phyloP scores from a whole-genome alignment of 2,329 filamentous ascomycete species.

The Geosmithia putterillii region DNA sequence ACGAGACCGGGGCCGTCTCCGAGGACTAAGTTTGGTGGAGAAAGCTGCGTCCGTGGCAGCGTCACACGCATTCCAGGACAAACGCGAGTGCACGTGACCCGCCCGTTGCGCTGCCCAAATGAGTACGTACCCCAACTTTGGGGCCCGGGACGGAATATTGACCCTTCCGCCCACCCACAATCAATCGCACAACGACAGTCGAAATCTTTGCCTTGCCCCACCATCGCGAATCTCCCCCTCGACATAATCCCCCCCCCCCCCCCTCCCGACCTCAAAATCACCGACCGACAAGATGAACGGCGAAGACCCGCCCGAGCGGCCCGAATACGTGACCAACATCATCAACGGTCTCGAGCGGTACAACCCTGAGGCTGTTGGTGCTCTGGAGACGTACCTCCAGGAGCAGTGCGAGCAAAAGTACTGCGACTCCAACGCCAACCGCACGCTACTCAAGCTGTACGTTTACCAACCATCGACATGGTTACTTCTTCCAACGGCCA shows the following conservation, averaged over 20 bases:
- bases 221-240: slow-evolving; percentile 22
- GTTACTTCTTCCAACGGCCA: not conserved
- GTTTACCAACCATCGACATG: slow-evolving; percentile 27
- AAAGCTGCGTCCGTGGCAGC: too few species aligned
- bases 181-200: slow-evolving; percentile 26
- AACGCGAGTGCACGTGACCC: slow-evolving; percentile 20
- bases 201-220: slow-evolving; percentile 30
- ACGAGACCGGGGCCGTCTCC: too few species aligned
- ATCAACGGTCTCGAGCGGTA: slow-evolving; percentile 97
- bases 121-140: slow-evolving; percentile 4
- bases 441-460: slow-evolving; percentile 94
- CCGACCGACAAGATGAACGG: slow-evolving; percentile 44
- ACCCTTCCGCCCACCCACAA: slow-evolving; percentile 12
- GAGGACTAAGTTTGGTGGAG: too few species aligned
- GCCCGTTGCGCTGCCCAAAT: slow-evolving; percentile 8
- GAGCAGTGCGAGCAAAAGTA: slow-evolving; percentile 92
- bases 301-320: slow-evolving; percentile 85
- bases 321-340: slow-evolving; percentile 83
- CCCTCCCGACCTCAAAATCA: slow-evolving; percentile 1
- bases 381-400: slow-evolving; percentile 88
- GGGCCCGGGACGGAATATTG: slow-evolving; percentile 1
- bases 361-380: slow-evolving; percentile 89
- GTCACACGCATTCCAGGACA: too few species aligned
- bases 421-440: slow-evolving; percentile 92
- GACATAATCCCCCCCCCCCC: slow-evolving; percentile 9